Conservation (phyloP, 2,329 filamentous ascomycete genomes). For the Pyricularia sp. region DNA sequence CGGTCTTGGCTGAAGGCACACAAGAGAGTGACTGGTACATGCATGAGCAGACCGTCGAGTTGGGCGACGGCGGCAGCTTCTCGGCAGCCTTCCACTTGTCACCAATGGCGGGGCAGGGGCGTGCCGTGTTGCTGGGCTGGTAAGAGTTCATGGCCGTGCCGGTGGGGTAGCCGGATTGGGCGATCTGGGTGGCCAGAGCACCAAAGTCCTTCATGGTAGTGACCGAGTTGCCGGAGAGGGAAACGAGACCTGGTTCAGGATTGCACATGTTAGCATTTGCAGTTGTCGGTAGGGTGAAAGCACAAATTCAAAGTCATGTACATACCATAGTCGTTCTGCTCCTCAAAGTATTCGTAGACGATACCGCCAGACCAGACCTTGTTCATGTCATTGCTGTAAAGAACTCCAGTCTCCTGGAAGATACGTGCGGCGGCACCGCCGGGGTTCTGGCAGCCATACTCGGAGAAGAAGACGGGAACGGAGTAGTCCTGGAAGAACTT, state of each 20-base stretch:
- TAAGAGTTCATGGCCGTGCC: constrained; percentile 58
- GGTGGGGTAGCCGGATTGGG: constrained; percentile 48
- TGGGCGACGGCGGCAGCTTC: constrained; percentile 70
- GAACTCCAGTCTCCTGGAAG: constrained; percentile 70
- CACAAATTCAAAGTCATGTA: constrained; percentile 5
- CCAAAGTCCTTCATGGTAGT: constrained; percentile 63
- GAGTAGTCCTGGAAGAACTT: constrained; percentile 75
- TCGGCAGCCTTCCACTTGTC: constrained; percentile 58
- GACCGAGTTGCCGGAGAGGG: constrained; percentile 46
- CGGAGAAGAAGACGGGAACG: constrained; percentile 87
- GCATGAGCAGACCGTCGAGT: constrained; percentile 68
- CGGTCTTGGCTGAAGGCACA: constrained; percentile 39
- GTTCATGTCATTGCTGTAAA: constrained; percentile 72
- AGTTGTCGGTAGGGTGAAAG: background rate
- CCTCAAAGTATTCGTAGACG: constrained; percentile 93
- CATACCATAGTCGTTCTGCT: constrained; percentile 71
- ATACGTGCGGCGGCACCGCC: constrained; percentile 50
- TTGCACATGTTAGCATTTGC: background rate
- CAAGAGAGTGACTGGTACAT: constrained; percentile 67
- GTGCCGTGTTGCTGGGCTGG: constrained; percentile 56
- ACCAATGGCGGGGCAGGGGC: constrained; percentile 56
- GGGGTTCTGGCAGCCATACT: constrained; percentile 80
- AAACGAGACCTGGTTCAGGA: constrained; percentile 48
- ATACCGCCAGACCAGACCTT: constrained; percentile 83
- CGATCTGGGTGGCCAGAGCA: constrained; percentile 58